Evolutionary conservation across 2,329 filamentous ascomycete genomes (phyloP), one percentile per base, ranked within the genome.

Genomic region (Epichloe uncinata): DNA sequence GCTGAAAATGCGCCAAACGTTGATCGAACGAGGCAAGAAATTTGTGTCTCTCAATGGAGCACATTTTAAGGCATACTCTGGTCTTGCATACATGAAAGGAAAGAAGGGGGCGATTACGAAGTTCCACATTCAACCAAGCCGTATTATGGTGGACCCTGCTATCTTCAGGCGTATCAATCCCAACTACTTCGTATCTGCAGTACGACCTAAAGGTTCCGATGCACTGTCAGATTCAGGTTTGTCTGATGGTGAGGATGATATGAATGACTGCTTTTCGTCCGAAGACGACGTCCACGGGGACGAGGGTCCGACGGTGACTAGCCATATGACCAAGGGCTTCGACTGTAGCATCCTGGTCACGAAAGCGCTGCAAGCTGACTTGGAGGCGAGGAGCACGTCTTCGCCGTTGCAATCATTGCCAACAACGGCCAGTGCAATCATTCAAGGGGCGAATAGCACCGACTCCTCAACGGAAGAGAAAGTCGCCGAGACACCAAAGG

Each of bases 61-160:
- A 66, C 82, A 91, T 58, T 95, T 93, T 69, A 84, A 81, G 57
- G 82, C 79, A 59, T 86, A 90, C 63, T 83, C 90, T 49, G 89
- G 89, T 3, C 81, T 95, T 68, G 88, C 85, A 0, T 95, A 88
- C 66, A 79, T 81, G 70, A 94, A 91, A 71, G 83, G 85, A 64
- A 87, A 87, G 70, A 83, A 83, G 58, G 71, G 55, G 4, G 45
- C 50, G 18, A 74, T 52, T 13, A 70, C 85, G 61, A 91, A 88
- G 63, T 83, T 94, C 65, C 88, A 88, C 60, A 84, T 95, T 63
- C 87, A 89, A 54, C 86, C 89, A 54, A 85, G 88, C 16, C 82
- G 90, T 33, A 77, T 95, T 54, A 95, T 95, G 88, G 74, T 95
- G 22, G 90, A 95, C 60, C 81, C 87, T 0, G 81, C 81, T 3